A percentile compares a stretch with the other conserved stretches of the same genome.
Evolutionary conservation across 2,329 filamentous ascomycete genomes (phyloP).

Genomic region (Fulvia fulva): DNA sequence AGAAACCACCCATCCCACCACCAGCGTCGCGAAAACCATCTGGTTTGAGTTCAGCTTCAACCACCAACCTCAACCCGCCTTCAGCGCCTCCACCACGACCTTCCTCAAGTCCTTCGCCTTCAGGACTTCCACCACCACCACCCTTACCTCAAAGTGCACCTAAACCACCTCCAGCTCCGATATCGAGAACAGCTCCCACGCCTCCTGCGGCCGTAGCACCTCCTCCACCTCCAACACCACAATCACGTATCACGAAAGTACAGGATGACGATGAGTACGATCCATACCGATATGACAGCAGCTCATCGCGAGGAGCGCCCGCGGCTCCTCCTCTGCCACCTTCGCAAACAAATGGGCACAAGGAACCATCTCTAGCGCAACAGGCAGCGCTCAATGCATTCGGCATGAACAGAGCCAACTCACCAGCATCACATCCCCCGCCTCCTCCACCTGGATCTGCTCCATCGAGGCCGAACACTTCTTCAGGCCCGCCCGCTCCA

Average conservation of each 20-base stretch:
- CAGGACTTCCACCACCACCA: conserved; percentile 41
- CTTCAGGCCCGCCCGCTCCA: conserved; percentile 28
- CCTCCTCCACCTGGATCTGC: conserved; percentile 39
- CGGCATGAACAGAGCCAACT: conserved; percentile 34
- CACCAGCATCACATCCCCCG: conserved; percentile 34
- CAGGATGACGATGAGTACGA: conserved; percentile 22
- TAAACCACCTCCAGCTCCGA: conserved; percentile 27
- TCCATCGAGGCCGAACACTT: conserved; percentile 32
- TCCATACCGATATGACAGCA: conserved; percentile 18
- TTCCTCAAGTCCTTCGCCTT: conserved; percentile 64
- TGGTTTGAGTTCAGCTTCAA: conserved; percentile 37
- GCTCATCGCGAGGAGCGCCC: conserved; percentile 37
- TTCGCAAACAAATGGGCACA: conserved; percentile 36
- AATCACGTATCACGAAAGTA: conserved; percentile 13
- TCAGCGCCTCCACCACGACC: conserved; percentile 34
- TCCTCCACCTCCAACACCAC: conserved; percentile 52
- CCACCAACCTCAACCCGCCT: conserved; percentile 31
- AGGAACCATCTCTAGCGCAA: conserved; percentile 50
- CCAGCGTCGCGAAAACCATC: conserved; percentile 56
- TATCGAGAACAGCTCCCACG: conserved; percentile 9
- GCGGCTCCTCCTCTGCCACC: conserved; percentile 55
- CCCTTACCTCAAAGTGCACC: conserved; percentile 39
- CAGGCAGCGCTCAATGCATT: conserved; percentile 59
- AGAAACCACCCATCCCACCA: conserved; percentile 63
- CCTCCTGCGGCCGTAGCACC: conserved; percentile 34